Evolutionary conservation across 768 basidiomycete genomes (phyloP).

Genomic region (Tubosaeta sp.): DNA sequence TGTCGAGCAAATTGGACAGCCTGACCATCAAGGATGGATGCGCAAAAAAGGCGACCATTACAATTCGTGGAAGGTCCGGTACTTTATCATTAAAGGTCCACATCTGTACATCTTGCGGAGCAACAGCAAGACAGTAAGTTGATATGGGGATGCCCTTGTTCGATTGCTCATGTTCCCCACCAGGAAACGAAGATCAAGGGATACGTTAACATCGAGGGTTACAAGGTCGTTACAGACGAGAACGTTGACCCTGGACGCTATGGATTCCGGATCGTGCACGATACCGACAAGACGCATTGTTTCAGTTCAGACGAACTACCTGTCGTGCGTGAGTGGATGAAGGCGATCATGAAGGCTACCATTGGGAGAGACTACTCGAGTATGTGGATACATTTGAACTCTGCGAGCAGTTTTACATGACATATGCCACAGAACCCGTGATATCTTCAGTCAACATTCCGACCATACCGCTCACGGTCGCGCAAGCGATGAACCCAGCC

Average conservation of each 20-base stretch:
- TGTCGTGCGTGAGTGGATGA: constrained; percentile 97
- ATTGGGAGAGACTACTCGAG: constrained; percentile 91
- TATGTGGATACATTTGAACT: constrained; percentile 39
- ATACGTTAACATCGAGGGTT: constrained; percentile 88
- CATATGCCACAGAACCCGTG: constrained; percentile 66
- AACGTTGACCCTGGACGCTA: constrained; percentile 89
- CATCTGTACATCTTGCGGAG: constrained; percentile 86
- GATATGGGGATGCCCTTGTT: background rate
- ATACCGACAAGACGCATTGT: constrained; percentile 78
- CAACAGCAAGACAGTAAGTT: constrained; percentile 48
- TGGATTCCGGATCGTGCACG: constrained; percentile 92
- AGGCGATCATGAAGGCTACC: constrained; percentile 98
- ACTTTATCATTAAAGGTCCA: constrained; percentile 88
- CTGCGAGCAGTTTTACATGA: background rate
- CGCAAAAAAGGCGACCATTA: constrained; percentile 93
- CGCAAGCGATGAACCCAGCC: constrained; percentile 94
- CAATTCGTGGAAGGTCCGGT: constrained; percentile 88
- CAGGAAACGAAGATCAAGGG: constrained; percentile 95
- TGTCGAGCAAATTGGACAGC: constrained; percentile 83
- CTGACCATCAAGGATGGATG: constrained; percentile 93
- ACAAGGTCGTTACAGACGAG: constrained; percentile 91
- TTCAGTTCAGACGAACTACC: constrained; percentile 90
- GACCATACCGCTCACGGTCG: constrained; percentile 90
- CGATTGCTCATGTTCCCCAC: background rate
- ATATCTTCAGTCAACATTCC: constrained; percentile 96